A percentile compares a stretch with the other conserved stretches of the same genome.
Evolutionary conservation across 1,284 basidiomycete genomes (phyloP).

Genomic region (Ceratorhiza oryzae-sativae): DNA sequence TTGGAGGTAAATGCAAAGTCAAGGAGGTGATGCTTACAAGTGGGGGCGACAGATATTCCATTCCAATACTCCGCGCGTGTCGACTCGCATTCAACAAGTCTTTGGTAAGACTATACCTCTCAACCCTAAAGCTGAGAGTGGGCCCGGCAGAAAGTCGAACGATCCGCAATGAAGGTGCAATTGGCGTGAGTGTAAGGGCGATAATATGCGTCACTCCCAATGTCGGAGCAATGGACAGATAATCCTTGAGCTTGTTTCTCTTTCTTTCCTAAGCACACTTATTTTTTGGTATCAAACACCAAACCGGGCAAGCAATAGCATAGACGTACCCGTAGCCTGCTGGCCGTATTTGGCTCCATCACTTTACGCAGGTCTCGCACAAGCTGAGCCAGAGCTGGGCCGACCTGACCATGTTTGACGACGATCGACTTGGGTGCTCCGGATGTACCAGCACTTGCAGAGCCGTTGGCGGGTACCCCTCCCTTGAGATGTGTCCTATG

Average conservation of each 20-base stretch:
- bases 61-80: conserved; percentile 75
- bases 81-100: conserved; percentile 76
- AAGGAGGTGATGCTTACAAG: conserved; percentile 63
- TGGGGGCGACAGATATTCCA: conserved; percentile 87
- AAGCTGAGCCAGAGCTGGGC: conserved; percentile 84
- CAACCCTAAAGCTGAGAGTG: conserved; percentile 91
- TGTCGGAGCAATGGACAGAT: conserved; percentile 89
- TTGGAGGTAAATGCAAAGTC: neutral
- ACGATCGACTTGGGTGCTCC: conserved; percentile 73
- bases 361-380: conserved; percentile 92
- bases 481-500: conserved; percentile 86
- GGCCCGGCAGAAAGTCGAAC: conserved; percentile 91
- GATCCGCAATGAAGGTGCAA: conserved; percentile 87
- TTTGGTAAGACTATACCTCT: conserved; percentile 90
- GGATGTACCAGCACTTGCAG: conserved; percentile 44
- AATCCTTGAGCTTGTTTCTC: conserved; percentile 94
- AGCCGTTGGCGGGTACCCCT: conserved; percentile 49
- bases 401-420: conserved; percentile 94
- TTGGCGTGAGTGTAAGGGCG: conserved; percentile 86
- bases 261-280: conserved; percentile 74
- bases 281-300: conserved; percentile 14
- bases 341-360: conserved; percentile 98
- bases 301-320: neutral
- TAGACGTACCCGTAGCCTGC: conserved; percentile 74
- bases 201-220: conserved; percentile 93